Conservation (phyloP, 345 rosid species). For the Euphorbia peplus region DNA sequence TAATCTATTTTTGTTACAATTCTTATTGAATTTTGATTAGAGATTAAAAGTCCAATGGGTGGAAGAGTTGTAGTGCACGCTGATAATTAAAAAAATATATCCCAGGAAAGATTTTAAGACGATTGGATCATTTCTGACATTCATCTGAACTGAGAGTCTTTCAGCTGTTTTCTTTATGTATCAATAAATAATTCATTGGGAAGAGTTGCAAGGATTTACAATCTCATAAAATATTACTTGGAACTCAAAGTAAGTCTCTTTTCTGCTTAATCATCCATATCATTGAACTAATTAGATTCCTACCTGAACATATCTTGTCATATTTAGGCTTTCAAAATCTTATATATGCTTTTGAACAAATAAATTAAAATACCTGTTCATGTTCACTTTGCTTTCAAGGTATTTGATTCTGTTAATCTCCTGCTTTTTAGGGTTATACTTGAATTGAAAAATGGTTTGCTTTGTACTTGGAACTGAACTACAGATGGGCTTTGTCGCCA, state of each 20-base stretch:
- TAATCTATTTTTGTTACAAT: too few relatives aligned
- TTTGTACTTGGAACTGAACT: slow-evolving; percentile 27
- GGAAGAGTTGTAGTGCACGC: slow-evolving; percentile 31
- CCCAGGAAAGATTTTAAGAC: slow-evolving; percentile 8
- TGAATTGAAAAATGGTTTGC: slow-evolving; percentile 21
- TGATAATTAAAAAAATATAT: slow-evolving; percentile 16
- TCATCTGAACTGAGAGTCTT: slow-evolving; percentile 4
- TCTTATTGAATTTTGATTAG: slow-evolving; percentile 11
- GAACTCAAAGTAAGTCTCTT: slow-evolving; percentile 31
- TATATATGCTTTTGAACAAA: slow-evolving; percentile 14
- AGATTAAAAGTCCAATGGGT: slow-evolving; percentile 20
- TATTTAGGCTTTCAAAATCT: slow-evolving; percentile 31
- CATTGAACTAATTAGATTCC: slow-evolving; percentile 18
- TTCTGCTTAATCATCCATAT: slow-evolving; percentile 31
- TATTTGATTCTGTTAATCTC: slow-evolving; percentile 20
- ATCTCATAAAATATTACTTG: slow-evolving; percentile 21
- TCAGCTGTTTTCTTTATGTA: slow-evolving; percentile 10
- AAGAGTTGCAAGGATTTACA: slow-evolving; percentile 31
- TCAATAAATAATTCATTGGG: slow-evolving; percentile 28
- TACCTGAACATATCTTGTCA: slow-evolving; percentile 34
- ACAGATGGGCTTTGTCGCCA: slow-evolving; percentile 34
- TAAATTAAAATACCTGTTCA: slow-evolving; percentile 9
- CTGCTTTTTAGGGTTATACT: slow-evolving; percentile 28
- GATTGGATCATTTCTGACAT: slow-evolving; percentile 19
- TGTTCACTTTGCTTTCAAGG: slow-evolving; percentile 17